These are phyloP conservation scores for Cardamine chenopodiifolia DNA, from an alignment of 345 rosid species.

Conservation along the genomic window DNA sequence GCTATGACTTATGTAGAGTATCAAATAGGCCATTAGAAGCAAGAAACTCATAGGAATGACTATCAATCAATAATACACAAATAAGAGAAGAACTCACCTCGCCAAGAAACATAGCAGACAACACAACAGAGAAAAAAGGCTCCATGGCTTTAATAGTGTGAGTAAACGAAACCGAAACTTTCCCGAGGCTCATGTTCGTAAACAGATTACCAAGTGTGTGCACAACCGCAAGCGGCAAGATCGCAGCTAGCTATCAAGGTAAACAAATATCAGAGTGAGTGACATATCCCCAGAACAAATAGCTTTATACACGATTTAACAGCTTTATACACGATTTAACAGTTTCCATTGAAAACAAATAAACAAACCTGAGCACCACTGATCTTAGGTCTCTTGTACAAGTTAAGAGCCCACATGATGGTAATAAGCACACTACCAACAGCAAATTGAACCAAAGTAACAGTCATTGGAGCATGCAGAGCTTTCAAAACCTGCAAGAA, in stretches of 20 bases:
- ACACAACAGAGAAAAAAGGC: conserved; percentile 95
- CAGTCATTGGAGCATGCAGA: conserved; percentile 70
- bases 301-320: background rate
- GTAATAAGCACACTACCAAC: conserved; percentile 76
- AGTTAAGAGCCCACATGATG: conserved; percentile 80
- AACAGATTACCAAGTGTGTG: conserved; percentile 90
- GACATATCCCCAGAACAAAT: conserved; percentile 5
- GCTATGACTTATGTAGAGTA: background rate
- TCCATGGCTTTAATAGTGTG: conserved; percentile 99
- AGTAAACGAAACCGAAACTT: conserved; percentile 98
- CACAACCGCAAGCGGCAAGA: conserved; percentile 86
- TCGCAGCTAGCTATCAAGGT: conserved; percentile 67
- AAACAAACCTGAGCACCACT: conserved; percentile 62
- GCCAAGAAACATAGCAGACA: conserved; percentile 92
- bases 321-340: no score
- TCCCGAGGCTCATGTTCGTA: conserved; percentile 97
- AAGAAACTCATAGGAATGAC: background rate
- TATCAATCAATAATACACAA: background rate
- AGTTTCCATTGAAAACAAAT: background rate
- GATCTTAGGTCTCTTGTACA: conserved; percentile 78
- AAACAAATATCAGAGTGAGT: conserved; percentile 20
- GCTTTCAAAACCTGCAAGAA: conserved; percentile 82
- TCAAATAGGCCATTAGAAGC: background rate
- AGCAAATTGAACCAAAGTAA: conserved; percentile 72
- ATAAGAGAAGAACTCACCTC: conserved; percentile 57